These are phyloP conservation scores for Casuarina equisetifolia DNA, from an alignment of 306 rosid species.

Conservation along the genomic window DNA sequence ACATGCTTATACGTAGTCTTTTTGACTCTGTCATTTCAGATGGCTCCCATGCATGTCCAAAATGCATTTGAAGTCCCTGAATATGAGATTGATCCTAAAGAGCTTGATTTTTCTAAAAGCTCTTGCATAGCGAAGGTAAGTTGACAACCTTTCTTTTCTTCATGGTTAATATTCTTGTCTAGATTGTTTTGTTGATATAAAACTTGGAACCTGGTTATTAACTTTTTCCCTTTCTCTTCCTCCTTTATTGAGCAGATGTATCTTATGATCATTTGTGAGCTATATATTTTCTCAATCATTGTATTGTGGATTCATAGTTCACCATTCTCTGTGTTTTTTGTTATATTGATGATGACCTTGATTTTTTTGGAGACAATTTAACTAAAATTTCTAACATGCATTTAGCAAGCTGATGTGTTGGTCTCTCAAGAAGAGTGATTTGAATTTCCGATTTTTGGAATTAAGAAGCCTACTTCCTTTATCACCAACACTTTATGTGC, in stretches of 20 bases:
- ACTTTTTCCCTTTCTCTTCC: background rate
- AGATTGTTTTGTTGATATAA: background rate
- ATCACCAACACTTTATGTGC: no score
- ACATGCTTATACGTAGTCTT: background rate
- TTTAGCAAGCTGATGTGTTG: background rate
- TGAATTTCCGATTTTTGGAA: background rate
- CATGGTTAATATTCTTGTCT: background rate
- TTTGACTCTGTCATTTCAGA: slow-evolving; percentile 36
- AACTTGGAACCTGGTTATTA: background rate
- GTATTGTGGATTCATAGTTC: no score
- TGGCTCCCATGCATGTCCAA: slow-evolving; percentile 82
- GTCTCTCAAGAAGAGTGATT: background rate
- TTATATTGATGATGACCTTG: background rate
- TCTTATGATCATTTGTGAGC: background rate
- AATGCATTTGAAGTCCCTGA: slow-evolving; percentile 88
- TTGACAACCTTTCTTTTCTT: background rate
- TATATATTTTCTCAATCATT: no score
- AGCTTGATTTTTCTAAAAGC: slow-evolving; percentile 85
- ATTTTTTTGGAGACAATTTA: no score
- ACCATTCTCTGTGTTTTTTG: background rate
- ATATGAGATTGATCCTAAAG: slow-evolving; percentile 82
- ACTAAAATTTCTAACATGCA: background rate
- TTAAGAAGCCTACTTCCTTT: background rate
- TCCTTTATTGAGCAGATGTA: background rate
- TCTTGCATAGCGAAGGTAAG: slow-evolving; percentile 77